Conservation (phyloP, 768 basidiomycete species). For the Podaxis sp. region DNA sequence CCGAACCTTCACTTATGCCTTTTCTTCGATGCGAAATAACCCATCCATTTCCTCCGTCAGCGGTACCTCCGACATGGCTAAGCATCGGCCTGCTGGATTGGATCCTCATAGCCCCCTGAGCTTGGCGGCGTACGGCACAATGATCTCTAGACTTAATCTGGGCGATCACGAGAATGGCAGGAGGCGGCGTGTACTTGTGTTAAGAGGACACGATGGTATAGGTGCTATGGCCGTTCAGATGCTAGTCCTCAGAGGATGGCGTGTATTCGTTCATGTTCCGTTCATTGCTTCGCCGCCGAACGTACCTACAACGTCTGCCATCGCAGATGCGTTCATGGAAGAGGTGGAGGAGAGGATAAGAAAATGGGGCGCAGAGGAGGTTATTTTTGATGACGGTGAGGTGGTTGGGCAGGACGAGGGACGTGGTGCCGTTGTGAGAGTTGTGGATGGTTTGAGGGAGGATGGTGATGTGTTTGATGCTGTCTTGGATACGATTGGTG, state of each 20-base stretch:
- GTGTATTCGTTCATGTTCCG: slow-evolving; percentile 69
- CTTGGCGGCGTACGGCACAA: slow-evolving; percentile 12
- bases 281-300: slow-evolving; percentile 28
- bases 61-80: slow-evolving; percentile 6
- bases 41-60: slow-evolving; percentile 3
- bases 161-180: slow-evolving; percentile 25
- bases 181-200: slow-evolving; percentile 50
- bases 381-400: slow-evolving; percentile 65
- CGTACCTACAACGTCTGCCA: slow-evolving; percentile 22
- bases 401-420: slow-evolving; percentile 36
- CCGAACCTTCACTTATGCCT: slow-evolving; percentile 59
- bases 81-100: slow-evolving; percentile 4
- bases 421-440: slow-evolving; percentile 46
- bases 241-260: slow-evolving; percentile 67
- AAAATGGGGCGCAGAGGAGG: slow-evolving; percentile 74
- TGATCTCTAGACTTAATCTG: slow-evolving; percentile 12
- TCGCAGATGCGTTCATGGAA: slow-evolving; percentile 38
- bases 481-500: slow-evolving; percentile 82
- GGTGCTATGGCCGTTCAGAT: slow-evolving; percentile 81
- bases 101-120: slow-evolving; percentile 1
- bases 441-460: slow-evolving; percentile 49
- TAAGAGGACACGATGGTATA: slow-evolving; percentile 71
- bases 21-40: slow-evolving; percentile 28
- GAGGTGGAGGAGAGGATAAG: slow-evolving; percentile 54
- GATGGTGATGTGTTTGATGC: slow-evolving; percentile 73